These are phyloP conservation scores for Sarcodon aspratus DNA, from an alignment of 768 basidiomycete genomes.

Conservation along the genomic window DNA sequence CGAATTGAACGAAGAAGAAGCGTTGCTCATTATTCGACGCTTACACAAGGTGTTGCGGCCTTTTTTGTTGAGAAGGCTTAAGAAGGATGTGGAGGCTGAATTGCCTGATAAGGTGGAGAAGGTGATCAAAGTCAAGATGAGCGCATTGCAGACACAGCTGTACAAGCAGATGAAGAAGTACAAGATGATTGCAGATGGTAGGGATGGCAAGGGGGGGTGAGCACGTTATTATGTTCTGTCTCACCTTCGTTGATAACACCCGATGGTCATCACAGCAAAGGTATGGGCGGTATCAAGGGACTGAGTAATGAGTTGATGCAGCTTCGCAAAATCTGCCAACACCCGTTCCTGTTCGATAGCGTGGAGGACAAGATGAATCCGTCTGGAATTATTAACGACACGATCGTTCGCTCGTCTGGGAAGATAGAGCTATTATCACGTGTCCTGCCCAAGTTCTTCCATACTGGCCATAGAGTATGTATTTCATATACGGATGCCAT, in stretches of 20 bases:
- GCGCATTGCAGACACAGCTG: constrained; percentile 79
- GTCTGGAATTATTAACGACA: constrained; percentile 69
- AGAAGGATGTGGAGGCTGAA: constrained; percentile 95
- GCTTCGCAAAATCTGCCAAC: constrained; percentile 95
- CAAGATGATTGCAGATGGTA: constrained; percentile 90
- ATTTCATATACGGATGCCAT: constrained; percentile 3
- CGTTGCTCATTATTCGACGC: constrained; percentile 91
- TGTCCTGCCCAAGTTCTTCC: constrained; percentile 90
- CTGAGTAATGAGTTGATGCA: constrained; percentile 96
- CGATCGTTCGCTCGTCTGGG: constrained; percentile 77
- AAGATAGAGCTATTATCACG: constrained; percentile 90
- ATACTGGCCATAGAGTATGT: constrained; percentile 78
- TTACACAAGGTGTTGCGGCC: constrained; percentile 92
- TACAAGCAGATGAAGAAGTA: constrained; percentile 98
- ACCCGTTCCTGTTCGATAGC: constrained; percentile 92
- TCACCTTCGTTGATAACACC: not conserved
- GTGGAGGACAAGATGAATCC: constrained; percentile 94
- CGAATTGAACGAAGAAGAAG: constrained; percentile 99
- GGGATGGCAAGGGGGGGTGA: constrained; percentile 49
- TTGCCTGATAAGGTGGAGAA: constrained; percentile 97
- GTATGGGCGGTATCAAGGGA: constrained; percentile 66
- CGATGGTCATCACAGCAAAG: constrained; percentile 33
- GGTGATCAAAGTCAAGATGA: constrained; percentile 95
- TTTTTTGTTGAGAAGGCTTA: constrained; percentile 84
- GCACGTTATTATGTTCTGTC: constrained; percentile 16